Evolutionary conservation across 257 asterid genomes (phyloP).

Genomic region (Solanum ossicruentum): DNA sequence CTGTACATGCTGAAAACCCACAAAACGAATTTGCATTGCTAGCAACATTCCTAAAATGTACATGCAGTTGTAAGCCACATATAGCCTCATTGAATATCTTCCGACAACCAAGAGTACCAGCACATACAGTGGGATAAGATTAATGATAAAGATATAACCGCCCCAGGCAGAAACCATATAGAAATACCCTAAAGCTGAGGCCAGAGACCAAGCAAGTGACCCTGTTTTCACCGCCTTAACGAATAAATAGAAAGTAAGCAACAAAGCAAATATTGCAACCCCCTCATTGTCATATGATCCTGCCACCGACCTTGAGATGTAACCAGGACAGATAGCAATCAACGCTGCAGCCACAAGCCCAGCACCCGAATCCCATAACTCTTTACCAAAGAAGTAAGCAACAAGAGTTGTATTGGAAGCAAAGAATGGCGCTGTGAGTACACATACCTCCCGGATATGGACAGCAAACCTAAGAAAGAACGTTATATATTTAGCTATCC

Average conservation of each 20-base stretch:
- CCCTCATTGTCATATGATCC: conserved; percentile 98
- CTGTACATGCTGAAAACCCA: conserved; percentile 98
- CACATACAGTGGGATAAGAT: conserved; percentile 85
- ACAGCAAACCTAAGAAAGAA: conserved; percentile 67
- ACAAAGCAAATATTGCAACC: conserved; percentile 89
- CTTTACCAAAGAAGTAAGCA: conserved; percentile 99
- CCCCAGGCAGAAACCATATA: conserved; percentile 99
- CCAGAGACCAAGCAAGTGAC: conserved; percentile 94
- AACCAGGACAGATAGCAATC: conserved; percentile 98
- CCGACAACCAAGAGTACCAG: conserved; percentile 83
- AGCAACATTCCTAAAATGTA: conserved; percentile 85
- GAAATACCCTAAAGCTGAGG: conserved; percentile 92
- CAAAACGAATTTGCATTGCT: conserved; percentile 98
- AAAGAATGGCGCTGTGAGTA: conserved; percentile 94
- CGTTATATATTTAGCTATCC: not conserved
- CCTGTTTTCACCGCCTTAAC: conserved; percentile 99
- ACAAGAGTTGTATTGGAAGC: conserved; percentile 95
- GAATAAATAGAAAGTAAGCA: conserved; percentile 90
- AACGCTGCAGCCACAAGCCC: conserved; percentile 95
- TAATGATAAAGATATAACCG: conserved; percentile 95
- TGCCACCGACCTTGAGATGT: conserved; percentile 96
- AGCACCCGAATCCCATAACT: conserved; percentile 98
- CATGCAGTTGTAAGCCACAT: conserved; percentile 91
- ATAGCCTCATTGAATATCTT: conserved; percentile 94
- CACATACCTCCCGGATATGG: conserved; percentile 98